A percentile compares a stretch with the other conserved stretches of the same genome.
These are phyloP conservation scores for Rhizomucor pusillus DNA, from an alignment of 371 early-diverging fungal species.

Conservation along the genomic window DNA sequence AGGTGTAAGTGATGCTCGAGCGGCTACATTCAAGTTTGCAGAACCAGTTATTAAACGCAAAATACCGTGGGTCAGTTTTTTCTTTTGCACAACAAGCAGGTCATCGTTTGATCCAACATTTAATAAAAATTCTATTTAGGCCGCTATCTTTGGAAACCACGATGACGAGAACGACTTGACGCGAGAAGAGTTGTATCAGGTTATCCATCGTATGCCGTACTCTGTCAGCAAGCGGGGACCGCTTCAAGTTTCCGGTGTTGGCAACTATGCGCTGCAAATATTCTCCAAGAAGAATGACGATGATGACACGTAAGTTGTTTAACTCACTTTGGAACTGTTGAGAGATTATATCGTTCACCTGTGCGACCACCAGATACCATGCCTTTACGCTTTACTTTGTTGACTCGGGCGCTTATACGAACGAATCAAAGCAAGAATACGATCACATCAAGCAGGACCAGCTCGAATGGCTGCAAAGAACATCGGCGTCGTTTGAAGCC, in stretches of 20 bases:
- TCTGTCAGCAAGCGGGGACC: slow-evolving; percentile 46
- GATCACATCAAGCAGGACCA: slow-evolving; percentile 48
- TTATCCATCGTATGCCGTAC: slow-evolving; percentile 44
- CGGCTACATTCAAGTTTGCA: slow-evolving; percentile 48
- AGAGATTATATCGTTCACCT: too few species aligned
- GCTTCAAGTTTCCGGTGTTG: slow-evolving; percentile 42
- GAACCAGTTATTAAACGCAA: slow-evolving; percentile 41
- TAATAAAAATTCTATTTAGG: slow-evolving; percentile 11
- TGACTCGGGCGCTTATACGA: slow-evolving; percentile 47
- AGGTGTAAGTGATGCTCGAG: slow-evolving; percentile 34
- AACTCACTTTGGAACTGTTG: too few species aligned
- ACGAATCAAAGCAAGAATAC: slow-evolving; percentile 31
- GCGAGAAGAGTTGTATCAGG: slow-evolving; percentile 48
- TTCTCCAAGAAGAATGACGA: slow-evolving; percentile 15
- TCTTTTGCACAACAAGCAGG: too few species aligned
- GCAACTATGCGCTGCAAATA: slow-evolving; percentile 46
- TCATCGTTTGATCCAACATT: too few species aligned
- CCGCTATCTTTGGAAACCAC: slow-evolving; percentile 56
- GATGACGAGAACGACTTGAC: slow-evolving; percentile 52
- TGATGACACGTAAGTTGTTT: too few species aligned
- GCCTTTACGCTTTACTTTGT: slow-evolving; percentile 49
- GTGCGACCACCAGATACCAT: slow-evolving; percentile 13
- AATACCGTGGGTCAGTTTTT: slow-evolving; percentile 43
- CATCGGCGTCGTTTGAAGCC: slow-evolving; percentile 12
- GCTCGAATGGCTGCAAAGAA: slow-evolving; percentile 45